Conservation (phyloP, 257 asterid species). For the Nicotiana tomentosiformis region DNA sequence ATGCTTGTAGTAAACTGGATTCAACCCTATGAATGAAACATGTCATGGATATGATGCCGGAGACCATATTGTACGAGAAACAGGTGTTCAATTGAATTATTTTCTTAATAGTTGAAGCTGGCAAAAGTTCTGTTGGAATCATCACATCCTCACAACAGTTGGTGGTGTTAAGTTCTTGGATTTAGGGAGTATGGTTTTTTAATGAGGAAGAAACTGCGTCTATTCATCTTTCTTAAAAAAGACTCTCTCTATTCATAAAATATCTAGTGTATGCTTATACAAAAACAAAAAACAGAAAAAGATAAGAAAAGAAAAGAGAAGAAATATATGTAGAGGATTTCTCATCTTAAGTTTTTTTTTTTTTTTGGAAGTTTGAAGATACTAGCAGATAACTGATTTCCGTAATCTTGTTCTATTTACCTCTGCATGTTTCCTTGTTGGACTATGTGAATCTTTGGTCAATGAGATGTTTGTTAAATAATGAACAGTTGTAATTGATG, state of each 20-base stretch:
- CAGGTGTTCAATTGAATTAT: background rate
- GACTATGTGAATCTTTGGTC: background rate
- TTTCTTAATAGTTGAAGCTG: background rate
- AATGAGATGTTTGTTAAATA: background rate
- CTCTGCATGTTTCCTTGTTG: background rate
- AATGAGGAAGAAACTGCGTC: background rate
- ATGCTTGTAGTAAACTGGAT: background rate
- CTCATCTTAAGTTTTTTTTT: background rate
- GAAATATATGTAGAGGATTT: background rate
- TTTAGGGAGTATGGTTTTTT: background rate
- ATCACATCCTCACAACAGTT: background rate
- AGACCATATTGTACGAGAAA: background rate
- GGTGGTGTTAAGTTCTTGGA: background rate
- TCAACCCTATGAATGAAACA: background rate
- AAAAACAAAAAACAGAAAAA: too few species aligned
- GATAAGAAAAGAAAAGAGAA: background rate
- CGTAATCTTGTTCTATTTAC: background rate
- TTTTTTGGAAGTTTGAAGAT: background rate
- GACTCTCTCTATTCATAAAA: background rate
- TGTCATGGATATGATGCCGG: background rate
- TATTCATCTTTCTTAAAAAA: background rate
- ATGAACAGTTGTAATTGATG: background rate
- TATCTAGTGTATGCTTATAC: background rate
- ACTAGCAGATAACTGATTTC: background rate
- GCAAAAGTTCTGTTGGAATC: background rate